A percentile compares a stretch with the other conserved stretches of the same genome.
These are phyloP conservation scores for Misopates orontium DNA, from an alignment of 257 asterid genomes.

Conservation along the genomic window DNA sequence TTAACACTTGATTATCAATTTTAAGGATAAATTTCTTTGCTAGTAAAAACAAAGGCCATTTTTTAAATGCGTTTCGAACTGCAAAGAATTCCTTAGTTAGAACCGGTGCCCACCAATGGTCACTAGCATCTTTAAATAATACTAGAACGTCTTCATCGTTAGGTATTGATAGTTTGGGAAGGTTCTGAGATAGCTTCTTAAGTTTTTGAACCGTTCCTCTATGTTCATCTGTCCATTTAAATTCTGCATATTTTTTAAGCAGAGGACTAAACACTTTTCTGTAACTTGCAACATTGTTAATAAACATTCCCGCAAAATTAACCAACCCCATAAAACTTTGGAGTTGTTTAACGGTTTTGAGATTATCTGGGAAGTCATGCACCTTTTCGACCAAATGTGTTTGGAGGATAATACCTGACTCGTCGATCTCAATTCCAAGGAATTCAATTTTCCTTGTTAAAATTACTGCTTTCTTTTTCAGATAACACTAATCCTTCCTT, in stretches of 20 bases:
- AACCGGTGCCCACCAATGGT: neutral
- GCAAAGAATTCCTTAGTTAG: too few species aligned
- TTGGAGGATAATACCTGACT: neutral
- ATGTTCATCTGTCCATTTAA: neutral
- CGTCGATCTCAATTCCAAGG: neutral
- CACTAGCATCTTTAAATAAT: too few species aligned
- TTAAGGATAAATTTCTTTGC: too few species aligned
- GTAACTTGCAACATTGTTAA: neutral
- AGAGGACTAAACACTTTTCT: neutral
- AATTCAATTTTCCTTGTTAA: neutral
- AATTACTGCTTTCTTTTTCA: neutral
- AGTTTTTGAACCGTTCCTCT: neutral
- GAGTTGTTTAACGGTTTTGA: neutral
- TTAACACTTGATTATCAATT: too few species aligned
- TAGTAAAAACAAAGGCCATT: too few species aligned
- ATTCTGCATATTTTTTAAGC: neutral
- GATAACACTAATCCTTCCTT: conserved; percentile 6
- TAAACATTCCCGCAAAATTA: neutral
- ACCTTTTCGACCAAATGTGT: neutral
- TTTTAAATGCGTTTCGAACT: too few species aligned
- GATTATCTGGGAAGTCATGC: neutral
- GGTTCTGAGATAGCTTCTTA: too few species aligned
- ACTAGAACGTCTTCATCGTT: too few species aligned
- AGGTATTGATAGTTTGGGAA: too few species aligned
- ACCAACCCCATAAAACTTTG: neutral